These are phyloP conservation scores for Brasilioporus rufonigricans DNA, from an alignment of 768 basidiomycete species.

Conservation along the genomic window DNA sequence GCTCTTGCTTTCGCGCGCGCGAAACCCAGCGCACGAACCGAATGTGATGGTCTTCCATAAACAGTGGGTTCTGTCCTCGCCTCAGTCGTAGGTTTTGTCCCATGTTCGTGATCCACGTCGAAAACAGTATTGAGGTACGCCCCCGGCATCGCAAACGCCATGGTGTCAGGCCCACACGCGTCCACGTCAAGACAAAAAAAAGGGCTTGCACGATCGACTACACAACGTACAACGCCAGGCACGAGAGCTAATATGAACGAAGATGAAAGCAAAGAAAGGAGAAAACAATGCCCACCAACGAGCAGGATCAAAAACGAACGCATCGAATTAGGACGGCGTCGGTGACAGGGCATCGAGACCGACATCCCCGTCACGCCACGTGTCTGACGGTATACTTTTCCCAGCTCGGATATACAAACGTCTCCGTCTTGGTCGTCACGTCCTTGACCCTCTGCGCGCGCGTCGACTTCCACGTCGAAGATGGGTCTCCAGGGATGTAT, in stretches of 20 bases:
- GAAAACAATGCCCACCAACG: not conserved
- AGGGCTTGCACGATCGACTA: not conserved
- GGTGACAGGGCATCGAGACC: not conserved
- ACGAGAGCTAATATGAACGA: not conserved
- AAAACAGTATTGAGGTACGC: too few species aligned
- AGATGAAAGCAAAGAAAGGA: not conserved
- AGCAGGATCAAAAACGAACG: not conserved
- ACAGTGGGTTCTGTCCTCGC: too few species aligned
- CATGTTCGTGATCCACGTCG: too few species aligned
- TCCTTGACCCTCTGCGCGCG: slow-evolving; percentile 26
- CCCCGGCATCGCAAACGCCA: too few species aligned
- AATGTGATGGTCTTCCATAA: too few species aligned
- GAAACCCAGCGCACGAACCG: too few species aligned
- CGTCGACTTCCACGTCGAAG: slow-evolving; percentile 28
- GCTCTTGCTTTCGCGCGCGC: too few species aligned
- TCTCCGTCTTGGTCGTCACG: slow-evolving; percentile 39
- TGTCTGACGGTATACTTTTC: slow-evolving; percentile 58
- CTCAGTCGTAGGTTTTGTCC: too few species aligned
- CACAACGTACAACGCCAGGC: not conserved
- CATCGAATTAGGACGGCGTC: too few species aligned
- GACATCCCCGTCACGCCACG: slow-evolving; percentile 12
- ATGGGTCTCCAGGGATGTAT: slow-evolving; percentile 16
- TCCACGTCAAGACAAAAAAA: too few species aligned
- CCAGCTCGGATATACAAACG: slow-evolving; percentile 59
- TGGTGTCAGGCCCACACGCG: too few species aligned